A percentile compares a stretch with the other conserved stretches of the same genome.
Evolutionary conservation across 495 filamentous ascomycete species (phyloP).

Genomic region (Bacidia gigantensis): DNA sequence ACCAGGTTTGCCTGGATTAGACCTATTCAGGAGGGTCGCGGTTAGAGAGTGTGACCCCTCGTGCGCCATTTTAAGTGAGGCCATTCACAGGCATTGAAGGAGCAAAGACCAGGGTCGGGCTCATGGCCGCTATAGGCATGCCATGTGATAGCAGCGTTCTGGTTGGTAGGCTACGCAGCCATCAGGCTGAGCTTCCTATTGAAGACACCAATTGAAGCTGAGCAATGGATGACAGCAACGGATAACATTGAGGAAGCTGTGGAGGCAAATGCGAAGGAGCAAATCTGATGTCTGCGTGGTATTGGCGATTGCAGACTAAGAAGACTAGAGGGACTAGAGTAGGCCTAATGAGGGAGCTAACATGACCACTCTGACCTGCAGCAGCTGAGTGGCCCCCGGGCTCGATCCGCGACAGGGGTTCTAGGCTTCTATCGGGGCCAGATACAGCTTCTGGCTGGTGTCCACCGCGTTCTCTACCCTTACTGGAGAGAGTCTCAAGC

Average conservation of each 20-base stretch:
- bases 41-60: neutral
- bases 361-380: neutral
- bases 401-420: conserved; percentile 3
- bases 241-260: conserved; percentile 2
- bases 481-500: conserved; percentile 3
- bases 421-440: neutral
- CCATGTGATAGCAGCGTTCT: conserved; percentile 1
- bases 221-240: conserved; percentile 1
- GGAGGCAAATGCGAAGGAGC: neutral
- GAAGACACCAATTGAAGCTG: neutral
- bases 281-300: conserved; percentile 4
- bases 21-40: conserved; percentile 1
- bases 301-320: neutral
- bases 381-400: neutral
- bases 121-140: neutral
- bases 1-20: neutral
- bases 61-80: conserved; percentile 1
- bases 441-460: neutral
- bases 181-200: neutral
- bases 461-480: neutral
- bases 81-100: neutral
- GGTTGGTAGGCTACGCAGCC: neutral
- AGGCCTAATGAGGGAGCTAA: conserved; percentile 6
- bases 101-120: neutral
- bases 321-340: conserved; percentile 5